Base-by-base conservation (phyloP, 495 filamentous ascomycete species). In the Neurospora cerealis region DNA sequence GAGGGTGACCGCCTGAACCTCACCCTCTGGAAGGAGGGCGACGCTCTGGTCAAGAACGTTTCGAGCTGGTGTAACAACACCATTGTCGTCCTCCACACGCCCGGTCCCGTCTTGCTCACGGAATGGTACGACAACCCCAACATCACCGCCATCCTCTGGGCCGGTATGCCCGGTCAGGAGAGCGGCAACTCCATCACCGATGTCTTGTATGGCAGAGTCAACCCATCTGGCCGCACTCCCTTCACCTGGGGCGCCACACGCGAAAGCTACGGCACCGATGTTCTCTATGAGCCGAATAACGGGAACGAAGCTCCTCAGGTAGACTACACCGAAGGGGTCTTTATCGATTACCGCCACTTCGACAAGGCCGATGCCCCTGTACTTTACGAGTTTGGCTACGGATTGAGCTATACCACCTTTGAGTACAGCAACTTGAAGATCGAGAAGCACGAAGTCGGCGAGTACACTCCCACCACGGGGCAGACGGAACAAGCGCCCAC, bases 281-380 rank as follows among this genome's bases (percentile, higher is more conserved):
- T 98, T 9, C 81, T 97, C 41, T 94, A 93, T 76, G 80, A 88
- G 74, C 88, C 92, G 36, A 95, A 95, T 82, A 91, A 92, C 70
- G 91, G 89, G 69, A 78, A 85, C 21, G 86, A 75, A 32, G 87
- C 91, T 28, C 94, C 94, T 5, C 96, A 99, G 81, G 82, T 90
- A 37, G 86, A 95, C 81, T 97, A 95, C 81, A 86, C 85, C 34
- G 95, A 98, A 77, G 95, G 95, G 42, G 86, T 91, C 37, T 96
- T 97, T 83, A 96, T 97, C 81, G 96, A 99, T 83, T 99, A 99
- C 82, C 93, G 96, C 71, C 85, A 89, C 73, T 93, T 99, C 69
- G 96, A 99, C 85, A 91, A 90, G 81, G 84, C 85, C 38, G 84
- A 89, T 46, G 88, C 91, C 71, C 86, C 89, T 32, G 93, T 96